Base-by-base conservation (phyloP, 2,329 filamentous ascomycete genomes). In the Xylariaceae sp. region DNA sequence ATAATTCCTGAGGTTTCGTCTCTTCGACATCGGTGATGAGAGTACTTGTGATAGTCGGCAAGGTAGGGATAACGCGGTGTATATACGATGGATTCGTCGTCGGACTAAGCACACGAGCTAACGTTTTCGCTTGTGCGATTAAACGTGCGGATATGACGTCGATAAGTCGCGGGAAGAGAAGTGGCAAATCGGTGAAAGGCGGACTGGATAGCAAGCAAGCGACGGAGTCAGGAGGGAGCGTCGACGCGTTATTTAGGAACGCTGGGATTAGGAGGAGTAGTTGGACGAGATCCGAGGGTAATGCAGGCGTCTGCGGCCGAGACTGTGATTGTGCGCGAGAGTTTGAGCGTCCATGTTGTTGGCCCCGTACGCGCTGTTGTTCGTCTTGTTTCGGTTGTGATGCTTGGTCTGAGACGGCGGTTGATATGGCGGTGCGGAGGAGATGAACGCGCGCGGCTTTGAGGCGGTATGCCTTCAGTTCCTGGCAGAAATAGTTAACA, bases 191-290 rank as follows among this genome's bases (percentile, higher is more conserved):
- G 39, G 73, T 72, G 50, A 84, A 74, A 3, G 79, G 79, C 0
- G 79, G 73, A 47, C 70, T 75, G 7, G 75, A 72, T 51, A 84
- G 72, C 2, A 85, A 69, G 2, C 80, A 67, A 1, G 70, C 59
- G 1, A 72, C 60, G 2, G 72, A 69, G 3, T 72, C 67, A 29
- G 70, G 57, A 0, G 73, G 57, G 1, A 78, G 65, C 2, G 68
- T 56, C n/a, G 68, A 59, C 12, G 71, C 64, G 2, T 70, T 65
- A 12, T 71, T 68, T 6, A 79, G 70, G 35, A 82, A 71, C 0
- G 78, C 68, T 0, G 79, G 78, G 3, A 86, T 73, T 19, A 85
- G 71, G 44, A 81, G 64, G 45, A 85, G 72, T 7, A 83, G 73
- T 57, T 84, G 77, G 47, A 78, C 57, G 3, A 84, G 74, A 8